Conservation (phyloP, 2,329 filamentous ascomycete species). For the Hypoxylon sp. region DNA sequence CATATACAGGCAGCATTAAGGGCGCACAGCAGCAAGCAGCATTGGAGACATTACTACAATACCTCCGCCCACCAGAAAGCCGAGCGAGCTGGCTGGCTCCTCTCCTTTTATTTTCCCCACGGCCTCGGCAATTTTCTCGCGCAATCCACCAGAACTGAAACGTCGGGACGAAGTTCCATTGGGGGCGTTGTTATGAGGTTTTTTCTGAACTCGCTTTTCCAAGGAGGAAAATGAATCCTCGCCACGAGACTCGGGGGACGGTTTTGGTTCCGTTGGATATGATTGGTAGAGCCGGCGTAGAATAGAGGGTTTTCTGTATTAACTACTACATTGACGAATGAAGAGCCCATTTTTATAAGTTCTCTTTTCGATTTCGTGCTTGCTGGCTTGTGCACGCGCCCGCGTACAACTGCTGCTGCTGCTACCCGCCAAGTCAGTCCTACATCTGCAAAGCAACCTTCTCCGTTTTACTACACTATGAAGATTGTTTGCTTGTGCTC, state of each 20-base stretch:
- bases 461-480: not conserved
- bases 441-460: conserved; percentile 35
- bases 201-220: conserved; percentile 13
- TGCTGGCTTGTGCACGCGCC: conserved; percentile 11
- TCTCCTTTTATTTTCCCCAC: conserved; percentile 17
- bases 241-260: conserved; percentile 9
- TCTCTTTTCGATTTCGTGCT: conserved; percentile 8
- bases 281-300: conserved; percentile 32
- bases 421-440: conserved; percentile 22
- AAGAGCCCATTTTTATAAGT: conserved; percentile 20
- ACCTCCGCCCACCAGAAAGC: not conserved
- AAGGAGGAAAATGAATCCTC: conserved; percentile 14
- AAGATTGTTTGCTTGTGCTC: not conserved
- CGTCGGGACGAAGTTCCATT: conserved; percentile 32
- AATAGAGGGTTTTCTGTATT: conserved; percentile 25
- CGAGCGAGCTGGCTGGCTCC: not conserved
- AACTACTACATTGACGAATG: conserved; percentile 26
- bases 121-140: conserved; percentile 2
- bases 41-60: not conserved
- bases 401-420: not conserved
- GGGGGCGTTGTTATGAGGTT: conserved; percentile 24
- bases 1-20: conserved; percentile 16
- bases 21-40: not conserved
- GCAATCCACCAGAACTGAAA: conserved; percentile 24
- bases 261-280: conserved; percentile 21